Evolutionary conservation across 2,329 filamentous ascomycete species (phyloP).

Genomic region (Dothideomycetidae sp.): DNA sequence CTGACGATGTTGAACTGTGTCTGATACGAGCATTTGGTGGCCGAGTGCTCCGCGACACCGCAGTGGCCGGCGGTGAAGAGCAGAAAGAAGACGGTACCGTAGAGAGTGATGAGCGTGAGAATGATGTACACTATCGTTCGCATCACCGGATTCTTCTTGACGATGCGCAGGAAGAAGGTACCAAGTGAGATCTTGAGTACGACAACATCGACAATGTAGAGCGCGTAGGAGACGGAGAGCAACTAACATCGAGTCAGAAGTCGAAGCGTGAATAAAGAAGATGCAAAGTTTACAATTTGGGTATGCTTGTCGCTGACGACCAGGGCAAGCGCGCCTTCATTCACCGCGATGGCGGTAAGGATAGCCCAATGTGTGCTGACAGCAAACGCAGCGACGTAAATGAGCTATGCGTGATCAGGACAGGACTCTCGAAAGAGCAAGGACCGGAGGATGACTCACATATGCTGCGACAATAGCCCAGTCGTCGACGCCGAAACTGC

Average conservation of each 20-base stretch:
- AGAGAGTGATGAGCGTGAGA: neutral
- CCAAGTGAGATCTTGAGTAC: conserved; percentile 23
- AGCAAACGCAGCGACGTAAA: too few relatives aligned
- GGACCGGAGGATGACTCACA: neutral
- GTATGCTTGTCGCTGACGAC: neutral
- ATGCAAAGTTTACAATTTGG: too few relatives aligned
- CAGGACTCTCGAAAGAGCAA: neutral
- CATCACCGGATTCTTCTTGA: neutral
- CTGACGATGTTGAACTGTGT: neutral
- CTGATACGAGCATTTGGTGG: neutral
- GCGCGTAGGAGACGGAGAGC: too few relatives aligned
- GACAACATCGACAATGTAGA: conserved; percentile 16
- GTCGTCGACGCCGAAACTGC: conserved; percentile 32
- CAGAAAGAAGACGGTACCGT: neutral
- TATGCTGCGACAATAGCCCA: conserved; percentile 5
- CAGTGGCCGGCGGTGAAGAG: neutral
- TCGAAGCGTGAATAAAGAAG: conserved; percentile 13
- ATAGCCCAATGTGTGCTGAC: too few relatives aligned
- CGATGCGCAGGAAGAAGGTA: conserved; percentile 17
- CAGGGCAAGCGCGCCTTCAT: too few relatives aligned
- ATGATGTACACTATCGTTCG: neutral
- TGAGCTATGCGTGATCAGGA: neutral
- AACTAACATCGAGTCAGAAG: too few relatives aligned
- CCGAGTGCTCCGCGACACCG: neutral
- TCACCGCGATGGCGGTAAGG: too few relatives aligned